Conservation (phyloP, 768 basidiomycete species). For the Mrakia blollopis region DNA sequence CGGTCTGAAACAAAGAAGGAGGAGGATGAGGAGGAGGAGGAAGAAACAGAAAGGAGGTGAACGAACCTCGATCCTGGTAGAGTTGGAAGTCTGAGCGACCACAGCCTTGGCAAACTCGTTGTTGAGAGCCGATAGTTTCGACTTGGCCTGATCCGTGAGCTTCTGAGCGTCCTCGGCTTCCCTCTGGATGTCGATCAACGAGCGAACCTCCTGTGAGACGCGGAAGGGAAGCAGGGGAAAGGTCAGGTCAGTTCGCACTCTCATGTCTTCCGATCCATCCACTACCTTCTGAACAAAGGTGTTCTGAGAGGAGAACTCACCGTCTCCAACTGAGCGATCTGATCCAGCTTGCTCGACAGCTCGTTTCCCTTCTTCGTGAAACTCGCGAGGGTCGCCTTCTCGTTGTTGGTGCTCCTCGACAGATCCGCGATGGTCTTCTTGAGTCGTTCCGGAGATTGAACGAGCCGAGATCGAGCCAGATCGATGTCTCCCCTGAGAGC, state of each 20-base stretch:
- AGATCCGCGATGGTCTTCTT: slow-evolving; percentile 75
- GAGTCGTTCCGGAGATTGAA: slow-evolving; percentile 86
- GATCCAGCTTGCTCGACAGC: slow-evolving; percentile 66
- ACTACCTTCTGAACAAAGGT: not conserved
- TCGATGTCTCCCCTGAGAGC: slow-evolving; percentile 51
- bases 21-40: not conserved
- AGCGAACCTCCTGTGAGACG: slow-evolving; percentile 58
- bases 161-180: slow-evolving; percentile 64
- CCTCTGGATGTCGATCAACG: slow-evolving; percentile 70
- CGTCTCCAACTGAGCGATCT: slow-evolving; percentile 69
- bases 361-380: slow-evolving; percentile 73
- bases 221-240: not conserved
- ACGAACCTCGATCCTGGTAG: slow-evolving; percentile 61
- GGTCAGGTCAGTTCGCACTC: not conserved
- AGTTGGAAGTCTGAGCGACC: slow-evolving; percentile 50
- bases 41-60: slow-evolving; percentile 8
- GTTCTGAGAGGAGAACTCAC: slow-evolving; percentile 43
- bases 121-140: slow-evolving; percentile 49
- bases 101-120: slow-evolving; percentile 18
- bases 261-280: not conserved
- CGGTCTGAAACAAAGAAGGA: not conserved
- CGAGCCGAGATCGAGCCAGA: slow-evolving; percentile 67
- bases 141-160: slow-evolving; percentile 60
- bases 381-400: slow-evolving; percentile 60
- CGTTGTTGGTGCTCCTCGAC: slow-evolving; percentile 60